Conservation (phyloP, 202 grass and related monocot genomes). For the Panicum hallii region DNA sequence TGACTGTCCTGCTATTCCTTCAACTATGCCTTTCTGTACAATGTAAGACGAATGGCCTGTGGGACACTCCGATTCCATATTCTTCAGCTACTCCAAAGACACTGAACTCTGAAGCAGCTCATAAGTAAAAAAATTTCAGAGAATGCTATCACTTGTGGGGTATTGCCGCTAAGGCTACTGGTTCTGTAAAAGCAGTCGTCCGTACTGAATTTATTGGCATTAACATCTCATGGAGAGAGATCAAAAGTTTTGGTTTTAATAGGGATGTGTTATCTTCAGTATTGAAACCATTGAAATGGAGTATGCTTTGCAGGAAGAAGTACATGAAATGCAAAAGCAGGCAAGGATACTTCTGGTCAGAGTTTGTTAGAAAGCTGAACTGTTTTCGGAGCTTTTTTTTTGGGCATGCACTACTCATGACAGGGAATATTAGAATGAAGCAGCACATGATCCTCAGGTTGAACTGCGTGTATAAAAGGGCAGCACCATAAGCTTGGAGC, state of each 20-base stretch:
- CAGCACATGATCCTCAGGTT: background rate
- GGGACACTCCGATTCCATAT: background rate
- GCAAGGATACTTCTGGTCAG: constrained; percentile 21
- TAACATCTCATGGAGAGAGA: background rate
- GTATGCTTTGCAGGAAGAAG: constrained; percentile 12
- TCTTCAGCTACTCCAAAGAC: constrained; percentile 21
- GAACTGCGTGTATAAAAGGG: constrained; percentile 47
- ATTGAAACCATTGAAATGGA: background rate
- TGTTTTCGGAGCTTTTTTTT: background rate
- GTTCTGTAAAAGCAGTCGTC: background rate
- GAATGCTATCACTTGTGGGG: background rate
- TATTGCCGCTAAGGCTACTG: constrained; percentile 4
- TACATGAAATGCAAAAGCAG: constrained; percentile 32
- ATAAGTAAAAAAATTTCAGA: constrained; percentile 8
- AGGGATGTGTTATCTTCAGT: background rate
- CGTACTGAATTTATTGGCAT: constrained; percentile 24
- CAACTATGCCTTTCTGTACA: constrained; percentile 53
- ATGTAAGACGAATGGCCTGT: constrained; percentile 36
- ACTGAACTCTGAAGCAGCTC: constrained; percentile 33
- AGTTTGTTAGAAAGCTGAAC: constrained; percentile 49
- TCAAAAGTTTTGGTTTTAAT: background rate
- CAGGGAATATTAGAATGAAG: constrained; percentile 20
- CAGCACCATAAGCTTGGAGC: background rate
- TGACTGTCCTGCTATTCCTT: constrained; percentile 46
- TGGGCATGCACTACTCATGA: constrained; percentile 43